Conservation (phyloP, 2,329 filamentous ascomycete genomes). For the Paradendryphiella salina region DNA sequence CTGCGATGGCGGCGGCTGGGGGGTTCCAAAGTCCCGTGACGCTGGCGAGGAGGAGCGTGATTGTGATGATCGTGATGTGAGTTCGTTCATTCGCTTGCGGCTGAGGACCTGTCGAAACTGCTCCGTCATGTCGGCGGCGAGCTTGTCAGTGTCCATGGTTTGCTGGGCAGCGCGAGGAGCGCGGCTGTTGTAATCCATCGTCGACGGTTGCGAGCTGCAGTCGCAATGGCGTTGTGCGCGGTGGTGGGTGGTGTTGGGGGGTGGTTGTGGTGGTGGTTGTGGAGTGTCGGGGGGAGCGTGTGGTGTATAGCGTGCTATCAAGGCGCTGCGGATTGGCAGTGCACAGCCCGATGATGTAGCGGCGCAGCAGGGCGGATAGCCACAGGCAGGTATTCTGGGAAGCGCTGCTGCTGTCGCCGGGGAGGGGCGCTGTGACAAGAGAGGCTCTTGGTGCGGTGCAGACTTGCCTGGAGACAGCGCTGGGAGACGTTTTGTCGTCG, state of each 20-base stretch:
- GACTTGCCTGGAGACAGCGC: slow-evolving; percentile 14
- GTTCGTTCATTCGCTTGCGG: slow-evolving; percentile 82
- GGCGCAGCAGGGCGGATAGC: slow-evolving; percentile 22
- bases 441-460: neutral
- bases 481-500: slow-evolving; percentile 7
- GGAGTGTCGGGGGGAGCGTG: slow-evolving; percentile 16
- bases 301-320: slow-evolving; percentile 10
- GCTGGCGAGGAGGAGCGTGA: slow-evolving; percentile 64
- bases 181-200: slow-evolving; percentile 43
- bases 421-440: neutral
- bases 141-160: slow-evolving; percentile 35
- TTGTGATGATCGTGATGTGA: slow-evolving; percentile 63
- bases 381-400: slow-evolving; percentile 19
- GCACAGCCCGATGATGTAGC: slow-evolving; percentile 30
- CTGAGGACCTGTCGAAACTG: slow-evolving; percentile 87
- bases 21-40: slow-evolving; percentile 52
- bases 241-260: slow-evolving; percentile 9
- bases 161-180: slow-evolving; percentile 33
- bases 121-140: slow-evolving; percentile 74
- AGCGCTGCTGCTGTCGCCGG: slow-evolving; percentile 1
- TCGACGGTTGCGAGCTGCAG: slow-evolving; percentile 25
- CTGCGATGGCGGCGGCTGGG: slow-evolving; percentile 40
- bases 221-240: slow-evolving; percentile 16
- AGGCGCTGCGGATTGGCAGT: slow-evolving; percentile 24
- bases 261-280: slow-evolving; percentile 10